Evolutionary conservation across 129 eudicot species (phyloP), one percentile per base, ranked within the genome.

Genomic region (Lactuca sativa): DNA sequence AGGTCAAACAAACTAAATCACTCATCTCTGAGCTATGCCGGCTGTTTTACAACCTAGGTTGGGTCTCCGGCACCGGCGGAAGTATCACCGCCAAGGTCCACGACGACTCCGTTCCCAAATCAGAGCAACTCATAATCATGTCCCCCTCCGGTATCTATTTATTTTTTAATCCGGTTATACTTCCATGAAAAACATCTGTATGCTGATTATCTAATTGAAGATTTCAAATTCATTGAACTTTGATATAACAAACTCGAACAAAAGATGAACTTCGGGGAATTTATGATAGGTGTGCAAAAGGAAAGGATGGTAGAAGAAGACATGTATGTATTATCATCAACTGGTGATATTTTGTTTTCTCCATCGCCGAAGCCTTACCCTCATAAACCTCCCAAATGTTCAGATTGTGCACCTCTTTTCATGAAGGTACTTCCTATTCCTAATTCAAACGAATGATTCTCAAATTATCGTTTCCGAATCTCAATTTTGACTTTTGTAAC

Each of bases 1-100:
- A 56, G 61, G 97, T 95, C 44, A 74, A 61, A 25, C 93, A 90
- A 71, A 83, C 99, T 0, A 95, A 87, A 76, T 80, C 78, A 62
- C 68, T 95, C 17, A 87, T 90, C 62, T 51, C 97, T 3, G 97
- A 95, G 80, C 81, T 95, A 47, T 95, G 99, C 78, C 96, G 97
- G 67, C 93, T 85, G 31, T 95, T 95, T 62, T 95, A 95, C 76
- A 79, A 55, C 55, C 88, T 87, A 12, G 99, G 99, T n/a, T 95
- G 99, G 99, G 99, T 95, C 30, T 88, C 93, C 53, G 99, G 99
- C 58, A 95, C 99, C 54, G 99, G 99, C 48, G 99, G 99, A 44
- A 95, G 99, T 76, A 90, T 95, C 84, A 87, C 97, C 69, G 80
- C 88, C 49, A 95, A 90, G 81, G 99, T 95, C 65, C 97, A 90